Evolutionary conservation across 1,284 basidiomycete genomes (phyloP), one percentile per base, ranked within the genome.

Genomic region (Boletus semigastroideus): DNA sequence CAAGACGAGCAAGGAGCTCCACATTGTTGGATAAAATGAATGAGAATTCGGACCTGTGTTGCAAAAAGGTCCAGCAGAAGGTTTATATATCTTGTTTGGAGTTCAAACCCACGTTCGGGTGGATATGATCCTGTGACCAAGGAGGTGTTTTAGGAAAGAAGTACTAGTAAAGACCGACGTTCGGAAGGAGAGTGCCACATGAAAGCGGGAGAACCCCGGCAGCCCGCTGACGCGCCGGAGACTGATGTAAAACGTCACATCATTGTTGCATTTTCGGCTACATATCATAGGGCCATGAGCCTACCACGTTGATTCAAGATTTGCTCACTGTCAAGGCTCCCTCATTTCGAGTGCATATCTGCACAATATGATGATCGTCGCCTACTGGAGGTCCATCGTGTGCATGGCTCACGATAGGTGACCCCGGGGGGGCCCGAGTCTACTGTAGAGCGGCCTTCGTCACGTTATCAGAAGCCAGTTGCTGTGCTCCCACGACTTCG

Each of bases 21-120:
- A 65, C 65, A 71, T 67, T 7, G 47, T 50, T 38, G 37, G 37
- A 13, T 13, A 19, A 7, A 38, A 14, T 8, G 13, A 38, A 19
- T 11, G 37, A 20, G 17, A 38, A 56, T 14, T 44, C 22, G n/a
- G 37, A 47, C 22, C 33, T 33, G 39, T 11, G 20, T 34, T 38
- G 36, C 13, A 7, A 0, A n/a, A 7, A 48, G 5, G 17, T 33
- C 42, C 27, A 37, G n/a, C 4, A 16, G 45, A 46, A 13, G 2
- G 46, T 31, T 27, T 56, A 59, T 64, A 54, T 52, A 54, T 42
- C 2, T 14, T 20, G 39, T 17, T 42, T 19, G 28, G 49, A 34
- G 20, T 38, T 13, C 37, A 43, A 7, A 42, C 46, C 33, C 46
- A 42, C 49, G 45, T 41, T 51, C 27, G 31, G 10, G n/a, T 5